Conservation (phyloP, 108 stramenopile genomes). For the Fistulifera solaris region DNA sequence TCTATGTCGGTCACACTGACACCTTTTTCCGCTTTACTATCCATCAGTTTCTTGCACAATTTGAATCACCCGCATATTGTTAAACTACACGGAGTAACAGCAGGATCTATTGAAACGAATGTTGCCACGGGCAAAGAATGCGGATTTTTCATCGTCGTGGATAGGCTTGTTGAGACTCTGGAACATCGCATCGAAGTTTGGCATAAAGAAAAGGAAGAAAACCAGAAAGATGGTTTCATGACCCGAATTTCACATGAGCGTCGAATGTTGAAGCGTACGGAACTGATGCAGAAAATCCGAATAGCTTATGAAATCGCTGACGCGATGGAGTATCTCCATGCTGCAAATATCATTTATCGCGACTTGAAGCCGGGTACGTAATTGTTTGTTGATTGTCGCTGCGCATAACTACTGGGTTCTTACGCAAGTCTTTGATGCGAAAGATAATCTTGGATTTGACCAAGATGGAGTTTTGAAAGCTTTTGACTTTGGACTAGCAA, state of each 20-base stretch:
- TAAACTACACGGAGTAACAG: constrained; percentile 48
- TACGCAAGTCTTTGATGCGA: too few relatives aligned
- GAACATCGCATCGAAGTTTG: constrained; percentile 37
- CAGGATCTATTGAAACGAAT: constrained; percentile 28
- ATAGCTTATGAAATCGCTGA: constrained; percentile 37
- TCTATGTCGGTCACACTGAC: too few relatives aligned
- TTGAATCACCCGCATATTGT: constrained; percentile 65
- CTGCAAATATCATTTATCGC: constrained; percentile 34
- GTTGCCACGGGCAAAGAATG: constrained; percentile 22
- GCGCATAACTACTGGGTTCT: constrained; percentile 20
- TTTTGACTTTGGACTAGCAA: constrained; percentile 67
- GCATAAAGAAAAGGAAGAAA: constrained; percentile 9
- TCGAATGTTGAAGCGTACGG: neutral
- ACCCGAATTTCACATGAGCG: neutral
- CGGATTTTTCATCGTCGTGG: constrained; percentile 62
- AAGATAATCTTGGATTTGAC: constrained; percentile 53
- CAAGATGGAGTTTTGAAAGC: constrained; percentile 23
- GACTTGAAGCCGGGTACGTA: constrained; percentile 65
- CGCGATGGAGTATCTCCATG: constrained; percentile 53
- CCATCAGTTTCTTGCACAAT: constrained; percentile 29
- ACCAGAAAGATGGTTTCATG: constrained; percentile 3
- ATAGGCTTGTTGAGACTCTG: constrained; percentile 48
- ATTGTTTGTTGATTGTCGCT: too few relatives aligned
- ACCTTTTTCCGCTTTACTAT: too few relatives aligned
- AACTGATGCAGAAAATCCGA: constrained; percentile 20